Evolutionary conservation across 2,329 filamentous ascomycete genomes (phyloP).

Genomic region (Xylaria sp.): DNA sequence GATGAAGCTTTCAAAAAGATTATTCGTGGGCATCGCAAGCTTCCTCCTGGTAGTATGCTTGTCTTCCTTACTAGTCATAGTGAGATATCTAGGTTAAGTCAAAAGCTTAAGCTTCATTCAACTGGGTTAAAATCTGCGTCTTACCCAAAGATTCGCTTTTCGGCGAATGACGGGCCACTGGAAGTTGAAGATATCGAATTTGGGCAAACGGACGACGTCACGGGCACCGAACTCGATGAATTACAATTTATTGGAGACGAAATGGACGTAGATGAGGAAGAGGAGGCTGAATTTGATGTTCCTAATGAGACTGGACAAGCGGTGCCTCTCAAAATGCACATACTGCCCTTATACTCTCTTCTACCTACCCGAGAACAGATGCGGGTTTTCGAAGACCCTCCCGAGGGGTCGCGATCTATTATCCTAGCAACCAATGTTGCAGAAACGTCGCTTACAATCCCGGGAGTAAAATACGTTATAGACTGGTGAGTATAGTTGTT

Average conservation of each 20-base stretch:
- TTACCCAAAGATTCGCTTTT: slow-evolving; percentile 77
- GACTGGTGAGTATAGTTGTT: slow-evolving; percentile 38
- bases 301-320: slow-evolving; percentile 69
- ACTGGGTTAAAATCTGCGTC: slow-evolving; percentile 66
- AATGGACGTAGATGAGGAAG: slow-evolving; percentile 68
- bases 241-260: slow-evolving; percentile 62
- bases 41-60: slow-evolving; percentile 90
- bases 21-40: slow-evolving; percentile 84
- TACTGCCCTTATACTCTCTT: slow-evolving; percentile 94
- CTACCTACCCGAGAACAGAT: slow-evolving; percentile 91
- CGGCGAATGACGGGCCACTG: slow-evolving; percentile 79
- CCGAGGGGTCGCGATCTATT: slow-evolving; percentile 84
- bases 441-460: slow-evolving; percentile 94
- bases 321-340: slow-evolving; percentile 79
- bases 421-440: slow-evolving; percentile 96
- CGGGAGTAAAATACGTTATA: slow-evolving; percentile 94
- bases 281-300: slow-evolving; percentile 74
- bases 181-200: slow-evolving; percentile 91
- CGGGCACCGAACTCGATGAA: slow-evolving; percentile 69
- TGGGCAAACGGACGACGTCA: slow-evolving; percentile 74
- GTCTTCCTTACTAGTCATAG: slow-evolving; percentile 95
- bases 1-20: slow-evolving; percentile 92
- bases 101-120: slow-evolving; percentile 77
- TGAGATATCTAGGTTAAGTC: slow-evolving; percentile 87
- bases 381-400: slow-evolving; percentile 85